Evolutionary conservation across 305 asterid genomes (phyloP), one percentile per base, ranked within the genome.

Genomic region (Fraxinus baroniana): DNA sequence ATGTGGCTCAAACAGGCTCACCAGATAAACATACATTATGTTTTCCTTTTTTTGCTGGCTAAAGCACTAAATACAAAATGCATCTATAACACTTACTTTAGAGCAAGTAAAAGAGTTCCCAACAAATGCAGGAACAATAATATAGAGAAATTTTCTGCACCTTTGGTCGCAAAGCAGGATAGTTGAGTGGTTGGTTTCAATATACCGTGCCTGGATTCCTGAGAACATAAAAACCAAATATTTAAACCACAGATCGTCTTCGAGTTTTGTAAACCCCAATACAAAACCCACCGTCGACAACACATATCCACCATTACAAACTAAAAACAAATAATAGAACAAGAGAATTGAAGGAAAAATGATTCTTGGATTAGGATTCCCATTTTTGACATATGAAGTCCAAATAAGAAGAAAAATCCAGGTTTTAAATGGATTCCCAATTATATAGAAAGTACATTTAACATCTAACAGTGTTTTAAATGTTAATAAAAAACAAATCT

Each of bases 151-250:
- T 24, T 73, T 74, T 55, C 20, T 57, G 77, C 68, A 91, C 94
- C 93, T 90, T 85, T 87, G 10, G 92, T 80, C 46, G 97, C 86
- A 79, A 85, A 87, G 79, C 72, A 75, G 78, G 86, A 84, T 28
- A 85, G 64, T 74, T 83, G 90, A n/a, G 83, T 81, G 26, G 87
- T 78, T 74, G 88, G 77, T 64, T 87, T 91, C 7, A 81, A 83
- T 71, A 88, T 80, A 44, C 88, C 90, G 66, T 70, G 84, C 77
- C 86, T 78, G 32, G 79, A 80, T 46, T 80, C 84, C 97, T 93
- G 90, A 77, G 86, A 66, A 44, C 80, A 81, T 79, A 73, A 52
- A 37, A 60, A 52, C 26, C 78, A 74, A 76, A 62, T 28, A 22
- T 18, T 49, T 49, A 30, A 22, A 39, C 77, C 73, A 9, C 33